phyloP scores from a whole-genome alignment of 208 protist genomes.

The Crithidia bombi region DNA sequence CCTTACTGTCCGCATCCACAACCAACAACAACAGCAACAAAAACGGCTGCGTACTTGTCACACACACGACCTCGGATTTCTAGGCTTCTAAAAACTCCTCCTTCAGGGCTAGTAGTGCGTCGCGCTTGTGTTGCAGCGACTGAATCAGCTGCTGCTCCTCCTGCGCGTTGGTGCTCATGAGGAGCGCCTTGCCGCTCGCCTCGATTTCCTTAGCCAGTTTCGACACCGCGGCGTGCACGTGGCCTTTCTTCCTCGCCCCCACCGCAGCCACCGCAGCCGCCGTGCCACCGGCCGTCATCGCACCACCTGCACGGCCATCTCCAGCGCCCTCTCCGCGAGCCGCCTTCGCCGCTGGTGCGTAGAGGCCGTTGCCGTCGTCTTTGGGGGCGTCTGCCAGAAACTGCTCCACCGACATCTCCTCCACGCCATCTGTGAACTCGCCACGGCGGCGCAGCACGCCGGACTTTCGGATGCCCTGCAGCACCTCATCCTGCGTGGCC shows the following conservation, averaged over 20 bases:
- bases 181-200: conserved; percentile 13
- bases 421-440: conserved; percentile 87
- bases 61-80: background rate
- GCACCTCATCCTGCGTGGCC: conserved; percentile 55
- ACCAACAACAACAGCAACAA: background rate
- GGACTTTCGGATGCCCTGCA: conserved; percentile 51
- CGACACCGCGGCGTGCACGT: conserved; percentile 27
- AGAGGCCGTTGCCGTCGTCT: conserved; percentile 51
- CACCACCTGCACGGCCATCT: background rate
- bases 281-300: background rate
- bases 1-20: no score
- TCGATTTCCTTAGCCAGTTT: conserved; percentile 36
- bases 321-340: conserved; percentile 15
- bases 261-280: conserved; percentile 11
- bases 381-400: conserved; percentile 23
- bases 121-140: conserved; percentile 31
- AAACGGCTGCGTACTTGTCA: background rate
- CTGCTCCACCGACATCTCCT: conserved; percentile 61
- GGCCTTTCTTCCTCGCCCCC: conserved; percentile 22
- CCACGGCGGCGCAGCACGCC: conserved; percentile 60
- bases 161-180: conserved; percentile 18
- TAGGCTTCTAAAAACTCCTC: conserved; percentile 26
- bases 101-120: conserved; percentile 20
- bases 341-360: conserved; percentile 28
- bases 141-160: conserved; percentile 30